Evolutionary conservation across 306 rosid species (phyloP).

Genomic region (Prunus dulcis): DNA sequence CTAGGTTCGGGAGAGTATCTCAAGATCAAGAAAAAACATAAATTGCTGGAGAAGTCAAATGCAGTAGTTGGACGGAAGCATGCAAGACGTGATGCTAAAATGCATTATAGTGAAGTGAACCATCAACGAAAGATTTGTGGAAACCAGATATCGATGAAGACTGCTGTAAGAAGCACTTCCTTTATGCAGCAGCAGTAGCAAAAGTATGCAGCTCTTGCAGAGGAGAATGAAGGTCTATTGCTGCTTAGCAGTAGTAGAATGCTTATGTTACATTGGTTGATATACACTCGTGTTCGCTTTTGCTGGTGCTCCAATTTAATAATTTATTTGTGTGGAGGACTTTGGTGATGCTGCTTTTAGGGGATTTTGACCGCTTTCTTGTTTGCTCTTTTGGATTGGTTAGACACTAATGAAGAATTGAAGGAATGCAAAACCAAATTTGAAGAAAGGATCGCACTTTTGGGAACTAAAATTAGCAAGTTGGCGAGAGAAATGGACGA

Average conservation of each 20-base stretch:
- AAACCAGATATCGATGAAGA: slow-evolving; percentile 60
- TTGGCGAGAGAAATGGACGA: slow-evolving; percentile 72
- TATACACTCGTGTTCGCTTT: not conserved
- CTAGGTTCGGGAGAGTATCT: slow-evolving; percentile 84
- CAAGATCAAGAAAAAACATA: slow-evolving; percentile 79
- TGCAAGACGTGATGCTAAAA: slow-evolving; percentile 52
- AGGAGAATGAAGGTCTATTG: slow-evolving; percentile 72
- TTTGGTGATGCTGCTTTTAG: slow-evolving; percentile 2
- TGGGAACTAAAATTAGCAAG: slow-evolving; percentile 48
- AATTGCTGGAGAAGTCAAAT: slow-evolving; percentile 47
- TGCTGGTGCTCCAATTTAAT: not conserved
- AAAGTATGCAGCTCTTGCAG: slow-evolving; percentile 59
- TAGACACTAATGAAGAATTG: slow-evolving; percentile 88
- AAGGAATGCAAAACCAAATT: slow-evolving; percentile 81
- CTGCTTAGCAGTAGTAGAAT: slow-evolving; percentile 19
- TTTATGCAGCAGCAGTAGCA: slow-evolving; percentile 49
- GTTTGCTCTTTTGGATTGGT: slow-evolving; percentile 22
- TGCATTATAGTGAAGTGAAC: slow-evolving; percentile 39
- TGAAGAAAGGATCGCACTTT: slow-evolving; percentile 65
- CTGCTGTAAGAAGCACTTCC: slow-evolving; percentile 64
- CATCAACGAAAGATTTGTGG: slow-evolving; percentile 49
- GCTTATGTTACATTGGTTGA: slow-evolving; percentile 2
- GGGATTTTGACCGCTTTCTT: slow-evolving; percentile 15
- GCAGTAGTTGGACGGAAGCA: slow-evolving; percentile 62
- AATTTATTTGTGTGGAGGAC: slow-evolving; percentile 8